Percentiles rank a stretch among this genome's conserved stretches.
These are phyloP conservation scores for Phanerochaete sordida DNA, from an alignment of 768 basidiomycete species.

Conservation along the genomic window DNA sequence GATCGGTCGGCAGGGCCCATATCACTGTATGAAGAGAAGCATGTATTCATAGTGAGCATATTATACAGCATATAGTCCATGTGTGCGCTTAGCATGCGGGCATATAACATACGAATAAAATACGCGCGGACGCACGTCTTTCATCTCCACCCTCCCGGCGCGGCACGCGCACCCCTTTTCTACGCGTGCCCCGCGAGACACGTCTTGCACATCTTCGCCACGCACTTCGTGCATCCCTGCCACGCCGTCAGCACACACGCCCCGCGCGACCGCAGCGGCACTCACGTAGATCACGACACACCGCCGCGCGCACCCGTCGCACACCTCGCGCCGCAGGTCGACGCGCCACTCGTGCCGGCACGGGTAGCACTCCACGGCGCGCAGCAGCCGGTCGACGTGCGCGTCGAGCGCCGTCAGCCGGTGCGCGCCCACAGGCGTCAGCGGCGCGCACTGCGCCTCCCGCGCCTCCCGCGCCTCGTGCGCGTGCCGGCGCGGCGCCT, in stretches of 20 bases:
- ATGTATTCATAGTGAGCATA: neutral
- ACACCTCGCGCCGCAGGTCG: conserved; percentile 1
- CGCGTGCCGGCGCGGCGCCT: too few species aligned
- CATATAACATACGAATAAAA: neutral
- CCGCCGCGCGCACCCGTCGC: neutral
- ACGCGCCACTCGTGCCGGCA: conserved; percentile 3
- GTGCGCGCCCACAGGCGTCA: neutral
- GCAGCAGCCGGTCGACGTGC: neutral
- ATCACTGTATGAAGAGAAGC: neutral
- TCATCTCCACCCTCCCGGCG: neutral
- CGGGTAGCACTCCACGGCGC: neutral
- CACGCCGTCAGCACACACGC: neutral
- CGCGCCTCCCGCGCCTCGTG: too few species aligned
- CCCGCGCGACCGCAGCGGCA: too few species aligned
- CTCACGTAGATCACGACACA: neutral
- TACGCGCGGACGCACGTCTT: neutral
- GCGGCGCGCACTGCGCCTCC: neutral
- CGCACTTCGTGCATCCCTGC: neutral
- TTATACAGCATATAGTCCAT: neutral
- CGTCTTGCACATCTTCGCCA: neutral
- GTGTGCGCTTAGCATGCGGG: neutral
- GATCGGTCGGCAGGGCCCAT: too few species aligned
- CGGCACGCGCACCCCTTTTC: neutral
- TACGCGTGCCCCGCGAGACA: neutral
- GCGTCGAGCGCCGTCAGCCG: neutral